phyloP scores from a whole-genome alignment of 2,329 filamentous ascomycete species.

The Penicillium sp. region DNA sequence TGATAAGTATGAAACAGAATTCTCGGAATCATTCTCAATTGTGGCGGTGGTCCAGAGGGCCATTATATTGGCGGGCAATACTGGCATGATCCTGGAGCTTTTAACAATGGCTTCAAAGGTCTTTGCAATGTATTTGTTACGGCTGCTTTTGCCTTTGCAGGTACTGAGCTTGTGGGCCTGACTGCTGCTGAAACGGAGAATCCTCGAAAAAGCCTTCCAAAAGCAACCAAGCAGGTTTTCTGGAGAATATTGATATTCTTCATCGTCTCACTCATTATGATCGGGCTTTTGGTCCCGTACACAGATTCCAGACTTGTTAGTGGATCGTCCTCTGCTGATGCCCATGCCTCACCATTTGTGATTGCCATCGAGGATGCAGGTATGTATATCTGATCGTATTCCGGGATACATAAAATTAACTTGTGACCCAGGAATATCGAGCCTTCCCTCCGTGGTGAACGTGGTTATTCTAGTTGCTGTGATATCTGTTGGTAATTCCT shows the following conservation, averaged over 20 bases:
- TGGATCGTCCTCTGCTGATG: conserved; percentile 62
- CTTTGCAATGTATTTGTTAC: conserved; percentile 68
- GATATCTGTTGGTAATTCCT: conserved; percentile 87
- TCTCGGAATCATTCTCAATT: conserved; percentile 82
- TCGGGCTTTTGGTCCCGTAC: conserved; percentile 82
- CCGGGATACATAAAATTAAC: too few relatives aligned
- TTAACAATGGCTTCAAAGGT: conserved; percentile 69
- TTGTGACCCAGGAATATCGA: conserved; percentile 29
- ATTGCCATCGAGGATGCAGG: conserved; percentile 87
- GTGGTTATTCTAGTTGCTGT: conserved; percentile 91
- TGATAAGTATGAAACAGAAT: too few relatives aligned
- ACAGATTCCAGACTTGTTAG: conserved; percentile 67
- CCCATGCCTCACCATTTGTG: conserved; percentile 85
- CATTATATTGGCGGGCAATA: conserved; percentile 80
- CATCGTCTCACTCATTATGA: conserved; percentile 76
- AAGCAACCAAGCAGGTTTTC: conserved; percentile 89
- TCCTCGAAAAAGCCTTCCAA: conserved; percentile 73
- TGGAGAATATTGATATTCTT: conserved; percentile 94
- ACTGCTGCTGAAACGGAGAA: conserved; percentile 63
- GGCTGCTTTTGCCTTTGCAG: conserved; percentile 65
- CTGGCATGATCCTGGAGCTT: conserved; percentile 79
- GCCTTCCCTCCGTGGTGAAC: conserved; percentile 88
- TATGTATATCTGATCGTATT: conserved; percentile 56
- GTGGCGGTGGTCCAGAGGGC: conserved; percentile 72
- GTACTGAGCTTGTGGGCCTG: conserved; percentile 65